phyloP scores from a whole-genome alignment of 495 filamentous ascomycete species.

The Podospora didyma region DNA sequence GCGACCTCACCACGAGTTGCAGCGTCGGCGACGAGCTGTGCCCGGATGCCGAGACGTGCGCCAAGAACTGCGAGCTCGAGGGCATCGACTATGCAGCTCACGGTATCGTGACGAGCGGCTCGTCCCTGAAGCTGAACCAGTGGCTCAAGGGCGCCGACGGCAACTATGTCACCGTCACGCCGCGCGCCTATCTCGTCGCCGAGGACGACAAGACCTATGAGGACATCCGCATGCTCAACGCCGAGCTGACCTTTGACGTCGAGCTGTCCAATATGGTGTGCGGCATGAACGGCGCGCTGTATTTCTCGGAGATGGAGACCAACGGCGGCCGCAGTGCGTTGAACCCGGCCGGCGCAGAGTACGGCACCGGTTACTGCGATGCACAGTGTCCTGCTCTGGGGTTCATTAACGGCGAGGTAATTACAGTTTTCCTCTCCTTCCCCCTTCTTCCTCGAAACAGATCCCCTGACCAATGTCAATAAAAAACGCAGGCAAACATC shows the following conservation, averaged over 20 bases:
- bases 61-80: constrained; percentile 46
- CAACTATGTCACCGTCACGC: constrained; percentile 47
- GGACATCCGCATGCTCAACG: constrained; percentile 53
- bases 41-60: constrained; percentile 39
- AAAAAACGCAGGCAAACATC: constrained; percentile 43
- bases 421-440: constrained; percentile 2
- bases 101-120: constrained; percentile 40
- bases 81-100: constrained; percentile 40
- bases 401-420: constrained; percentile 63
- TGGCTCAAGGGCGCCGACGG: constrained; percentile 43
- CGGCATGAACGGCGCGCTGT: constrained; percentile 69
- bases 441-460: neutral
- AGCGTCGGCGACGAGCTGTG: constrained; percentile 52
- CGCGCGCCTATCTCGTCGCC: constrained; percentile 59
- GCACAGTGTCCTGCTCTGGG: constrained; percentile 63
- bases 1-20: constrained; percentile 6
- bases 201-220: constrained; percentile 50
- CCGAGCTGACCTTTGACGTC: constrained; percentile 67
- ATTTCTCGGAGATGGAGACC: constrained; percentile 62
- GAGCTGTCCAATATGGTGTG: constrained; percentile 63
- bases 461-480: neutral
- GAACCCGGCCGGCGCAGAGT: constrained; percentile 66
- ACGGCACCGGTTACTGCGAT: constrained; percentile 77
- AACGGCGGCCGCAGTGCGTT: constrained; percentile 53
- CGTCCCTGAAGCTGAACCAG: constrained; percentile 47